phyloP scores from a whole-genome alignment of 2,329 filamentous ascomycete species.

The Phaeoacremonium minimum region DNA sequence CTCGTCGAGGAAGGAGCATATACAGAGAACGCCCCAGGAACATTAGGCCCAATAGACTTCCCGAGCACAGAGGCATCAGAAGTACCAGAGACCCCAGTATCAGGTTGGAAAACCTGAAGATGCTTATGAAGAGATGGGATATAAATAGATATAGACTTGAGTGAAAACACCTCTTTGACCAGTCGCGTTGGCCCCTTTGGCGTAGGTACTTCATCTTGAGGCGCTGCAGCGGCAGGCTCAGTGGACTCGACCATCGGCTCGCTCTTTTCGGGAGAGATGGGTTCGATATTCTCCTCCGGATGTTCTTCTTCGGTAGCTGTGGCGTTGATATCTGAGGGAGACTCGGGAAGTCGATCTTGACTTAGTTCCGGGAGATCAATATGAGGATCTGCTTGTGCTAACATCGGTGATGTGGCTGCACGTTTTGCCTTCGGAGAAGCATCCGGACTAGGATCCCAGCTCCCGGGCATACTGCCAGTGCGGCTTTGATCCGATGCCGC shows the following conservation, averaged over 20 bases:
- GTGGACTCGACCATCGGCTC: constrained; percentile 8
- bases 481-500: constrained; percentile 24
- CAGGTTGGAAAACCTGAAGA: constrained; percentile 25
- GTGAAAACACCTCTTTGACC: constrained; percentile 49
- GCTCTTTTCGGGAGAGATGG: neutral
- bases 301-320: neutral
- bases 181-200: constrained; percentile 50
- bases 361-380: neutral
- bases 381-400: neutral
- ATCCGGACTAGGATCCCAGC: constrained; percentile 39
- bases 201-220: constrained; percentile 43
- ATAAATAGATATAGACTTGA: constrained; percentile 49
- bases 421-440: constrained; percentile 9
- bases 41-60: constrained; percentile 40
- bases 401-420: constrained; percentile 1
- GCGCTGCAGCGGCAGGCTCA: constrained; percentile 12
- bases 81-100: neutral
- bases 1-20: constrained; percentile 23
- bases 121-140: constrained; percentile 46
- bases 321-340: neutral
- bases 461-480: constrained; percentile 41
- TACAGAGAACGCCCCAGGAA: constrained; percentile 60
- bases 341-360: too few relatives aligned
- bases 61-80: constrained; percentile 14
- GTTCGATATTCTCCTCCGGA: neutral